These are phyloP conservation scores for Hamamelis virginiana DNA, from an alignment of 164 flowering plant species.

Conservation along the genomic window DNA sequence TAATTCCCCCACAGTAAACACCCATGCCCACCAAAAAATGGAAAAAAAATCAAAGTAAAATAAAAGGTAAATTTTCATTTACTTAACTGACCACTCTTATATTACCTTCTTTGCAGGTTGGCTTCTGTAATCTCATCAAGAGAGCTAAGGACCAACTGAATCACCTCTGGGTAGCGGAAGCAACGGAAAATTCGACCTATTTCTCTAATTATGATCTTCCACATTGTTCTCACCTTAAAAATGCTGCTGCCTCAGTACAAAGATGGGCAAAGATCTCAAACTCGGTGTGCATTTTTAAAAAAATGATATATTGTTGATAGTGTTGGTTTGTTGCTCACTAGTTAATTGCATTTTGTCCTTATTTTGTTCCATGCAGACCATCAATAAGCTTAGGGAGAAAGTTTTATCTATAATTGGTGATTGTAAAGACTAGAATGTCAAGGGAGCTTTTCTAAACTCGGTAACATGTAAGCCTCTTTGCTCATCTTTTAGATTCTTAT, in stretches of 20 bases:
- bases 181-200: slow-evolving; percentile 80
- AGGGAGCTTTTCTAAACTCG: slow-evolving; percentile 17
- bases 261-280: slow-evolving; percentile 61
- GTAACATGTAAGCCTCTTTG: slow-evolving; percentile 23
- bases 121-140: slow-evolving; percentile 78
- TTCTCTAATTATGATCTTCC: slow-evolving; percentile 41
- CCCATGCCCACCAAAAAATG: no score
- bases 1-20: no score
- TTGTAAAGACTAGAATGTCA: slow-evolving; percentile 29
- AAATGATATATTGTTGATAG: not conserved
- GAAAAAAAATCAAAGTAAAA: no score
- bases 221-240: slow-evolving; percentile 57
- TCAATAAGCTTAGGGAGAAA: slow-evolving; percentile 57
- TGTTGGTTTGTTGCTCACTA: not conserved
- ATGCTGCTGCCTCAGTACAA: slow-evolving; percentile 48
- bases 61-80: not conserved
- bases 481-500: not conserved
- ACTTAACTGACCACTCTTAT: not conserved
- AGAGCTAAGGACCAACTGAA: slow-evolving; percentile 61
- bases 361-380: slow-evolving; percentile 40
- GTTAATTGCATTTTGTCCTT: not conserved
- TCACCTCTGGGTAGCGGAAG: slow-evolving; percentile 90
- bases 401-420: slow-evolving; percentile 60
- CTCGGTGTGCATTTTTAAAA: slow-evolving; percentile 38
- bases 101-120: slow-evolving; percentile 50